A percentile compares a stretch with the other conserved stretches of the same genome.
phyloP scores from a whole-genome alignment of 805 yeast species.

The Hanseniaspora guilliermondii region DNA sequence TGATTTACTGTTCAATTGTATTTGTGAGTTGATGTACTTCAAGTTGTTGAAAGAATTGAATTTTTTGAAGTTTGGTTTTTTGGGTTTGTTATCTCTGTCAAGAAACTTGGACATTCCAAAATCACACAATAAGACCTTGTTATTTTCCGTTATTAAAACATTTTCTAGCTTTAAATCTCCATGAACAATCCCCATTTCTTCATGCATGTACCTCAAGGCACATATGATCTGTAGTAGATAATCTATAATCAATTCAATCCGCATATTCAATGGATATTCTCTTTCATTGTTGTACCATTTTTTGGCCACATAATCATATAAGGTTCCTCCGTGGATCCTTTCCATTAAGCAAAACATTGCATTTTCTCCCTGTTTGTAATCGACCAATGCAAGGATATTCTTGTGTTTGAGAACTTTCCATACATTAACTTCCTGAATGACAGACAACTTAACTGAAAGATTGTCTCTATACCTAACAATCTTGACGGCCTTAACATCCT shows the following conservation, averaged over 20 bases:
- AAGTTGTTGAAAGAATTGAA: background rate
- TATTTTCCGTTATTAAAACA: slow-evolving; percentile 44
- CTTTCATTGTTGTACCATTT: slow-evolving; percentile 43
- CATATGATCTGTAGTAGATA: slow-evolving; percentile 43
- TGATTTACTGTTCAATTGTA: background rate
- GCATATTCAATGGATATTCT: slow-evolving; percentile 23
- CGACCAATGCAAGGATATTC: slow-evolving; percentile 49
- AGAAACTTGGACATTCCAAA: slow-evolving; percentile 54
- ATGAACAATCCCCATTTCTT: slow-evolving; percentile 47
- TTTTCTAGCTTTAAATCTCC: slow-evolving; percentile 79
- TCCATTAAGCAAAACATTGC: slow-evolving; percentile 65
- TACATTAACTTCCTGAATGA: slow-evolving; percentile 57
- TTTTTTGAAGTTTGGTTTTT: slow-evolving; percentile 2
- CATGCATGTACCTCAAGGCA: slow-evolving; percentile 55
- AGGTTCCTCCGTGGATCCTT: slow-evolving; percentile 60
- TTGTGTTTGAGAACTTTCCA: slow-evolving; percentile 63
- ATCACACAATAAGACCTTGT: slow-evolving; percentile 54
- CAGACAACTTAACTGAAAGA: slow-evolving; percentile 42
- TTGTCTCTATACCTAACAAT: slow-evolving; percentile 41
- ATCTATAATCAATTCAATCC: slow-evolving; percentile 29
- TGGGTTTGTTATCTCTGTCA: background rate
- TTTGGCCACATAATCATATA: slow-evolving; percentile 58
- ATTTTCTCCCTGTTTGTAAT: slow-evolving; percentile 46
- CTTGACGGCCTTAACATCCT: slow-evolving; percentile 45
- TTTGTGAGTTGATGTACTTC: background rate